These are phyloP conservation scores for Komagataea norvegica DNA, from an alignment of 1,139 yeast genomes.

Conservation along the genomic window DNA sequence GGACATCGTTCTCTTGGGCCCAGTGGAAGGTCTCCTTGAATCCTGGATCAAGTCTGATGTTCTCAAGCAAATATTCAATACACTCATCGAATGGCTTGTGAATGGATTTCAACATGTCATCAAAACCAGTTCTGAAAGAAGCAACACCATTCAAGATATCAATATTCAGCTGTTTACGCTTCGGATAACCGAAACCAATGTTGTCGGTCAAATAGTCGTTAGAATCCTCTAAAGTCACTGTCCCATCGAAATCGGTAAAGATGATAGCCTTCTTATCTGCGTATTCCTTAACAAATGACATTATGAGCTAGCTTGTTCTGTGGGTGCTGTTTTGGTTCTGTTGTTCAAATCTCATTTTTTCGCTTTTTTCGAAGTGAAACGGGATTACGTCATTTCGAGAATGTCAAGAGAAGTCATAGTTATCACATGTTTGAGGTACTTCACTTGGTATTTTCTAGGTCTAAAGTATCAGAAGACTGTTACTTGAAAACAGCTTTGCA, in stretches of 20 bases:
- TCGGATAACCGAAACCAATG: conserved; percentile 76
- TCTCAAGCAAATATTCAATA: conserved; percentile 53
- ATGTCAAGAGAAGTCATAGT: too few species aligned
- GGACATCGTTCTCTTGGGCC: conserved; percentile 67
- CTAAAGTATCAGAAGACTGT: too few species aligned
- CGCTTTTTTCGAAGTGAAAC: too few species aligned
- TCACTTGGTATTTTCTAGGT: too few species aligned
- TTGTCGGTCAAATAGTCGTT: conserved; percentile 88
- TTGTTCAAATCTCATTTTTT: not conserved
- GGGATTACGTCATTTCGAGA: too few species aligned
- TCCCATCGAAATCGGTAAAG: conserved; percentile 97
- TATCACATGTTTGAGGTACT: too few species aligned
- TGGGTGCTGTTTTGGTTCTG: not conserved
- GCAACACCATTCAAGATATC: conserved; percentile 65
- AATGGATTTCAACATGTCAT: conserved; percentile 77
- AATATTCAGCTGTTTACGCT: conserved; percentile 64
- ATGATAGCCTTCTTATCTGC: conserved; percentile 58
- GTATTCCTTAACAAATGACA: conserved; percentile 25
- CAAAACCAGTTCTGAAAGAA: conserved; percentile 78
- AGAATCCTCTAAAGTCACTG: conserved; percentile 88
- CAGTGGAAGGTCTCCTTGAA: conserved; percentile 77
- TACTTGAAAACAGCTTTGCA: too few species aligned
- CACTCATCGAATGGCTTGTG: conserved; percentile 77
- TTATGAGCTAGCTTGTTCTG: not conserved
- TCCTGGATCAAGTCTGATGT: conserved; percentile 84